Base-by-base conservation (phyloP, 2,329 filamentous ascomycete species). In the Penicillium sp. region DNA sequence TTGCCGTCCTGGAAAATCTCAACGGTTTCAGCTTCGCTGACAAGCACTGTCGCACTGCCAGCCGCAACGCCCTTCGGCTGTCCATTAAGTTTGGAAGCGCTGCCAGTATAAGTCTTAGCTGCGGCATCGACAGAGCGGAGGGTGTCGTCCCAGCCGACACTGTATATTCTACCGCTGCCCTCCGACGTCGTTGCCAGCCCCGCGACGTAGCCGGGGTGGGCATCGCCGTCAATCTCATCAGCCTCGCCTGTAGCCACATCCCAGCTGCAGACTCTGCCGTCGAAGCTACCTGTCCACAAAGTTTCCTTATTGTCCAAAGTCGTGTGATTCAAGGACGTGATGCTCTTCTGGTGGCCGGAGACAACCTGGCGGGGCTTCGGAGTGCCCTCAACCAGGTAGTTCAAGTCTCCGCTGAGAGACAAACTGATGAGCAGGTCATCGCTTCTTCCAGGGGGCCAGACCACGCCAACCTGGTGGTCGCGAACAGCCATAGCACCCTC, bases 391-490 rank as follows among this genome's bases (percentile, higher is more conserved):
- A 82, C 77, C 36, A 97, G 79, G 70, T 99, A 99, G 68, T 88
- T 95, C 52, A 99, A 81, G 66, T 96, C 88, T 19, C 93, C 93
- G 42, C 84, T 84, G 16, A 97, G 79, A 60, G 89, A 93, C 57
- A 97, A 75, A 68, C 89, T 95, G 68, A 99, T 91, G 56, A 99
- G 83, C 52, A 96, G 76, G 27, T 87, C 89, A 66, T 99, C 93
- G 45, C 76, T 87, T 56, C 92, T 81, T 40, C 87, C 88, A 39
- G 83, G 79, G 1, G 91, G 89, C 84, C 90, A 95, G 9, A 93
- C 89, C 5, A 99, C 89, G 44, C 93, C 93, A 28, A 97, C 89
- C 67, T 99, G 93, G 70, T 99, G 93, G 66, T 96, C 81, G 3
- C 80, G 79, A 31, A 96, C 77, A 65, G 82, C 89, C 53, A 85